phyloP scores from a whole-genome alignment of 805 yeast species.

The Kregervanrija fluxuum region DNA sequence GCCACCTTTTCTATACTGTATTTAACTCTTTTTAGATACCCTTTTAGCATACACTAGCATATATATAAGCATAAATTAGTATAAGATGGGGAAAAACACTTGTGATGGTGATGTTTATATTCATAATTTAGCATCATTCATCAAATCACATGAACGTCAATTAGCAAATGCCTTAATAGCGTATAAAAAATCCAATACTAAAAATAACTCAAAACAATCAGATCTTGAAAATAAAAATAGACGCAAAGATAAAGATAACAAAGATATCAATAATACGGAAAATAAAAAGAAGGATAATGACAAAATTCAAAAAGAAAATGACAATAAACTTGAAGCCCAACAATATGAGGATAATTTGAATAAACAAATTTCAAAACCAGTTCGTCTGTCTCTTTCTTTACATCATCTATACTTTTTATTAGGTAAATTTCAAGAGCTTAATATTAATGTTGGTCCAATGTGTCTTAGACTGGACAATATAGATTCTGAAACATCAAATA shows the following conservation, averaged over 20 bases:
- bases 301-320: background rate
- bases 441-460: slow-evolving; percentile 52
- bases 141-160: slow-evolving; percentile 49
- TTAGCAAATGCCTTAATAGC: slow-evolving; percentile 52
- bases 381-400: slow-evolving; percentile 48
- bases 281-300: background rate
- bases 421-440: slow-evolving; percentile 46
- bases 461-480: slow-evolving; percentile 53
- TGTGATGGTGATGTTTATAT: slow-evolving; percentile 54
- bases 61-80: background rate
- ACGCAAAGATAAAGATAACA: background rate
- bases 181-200: slow-evolving; percentile 35
- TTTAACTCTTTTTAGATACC: background rate
- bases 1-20: background rate
- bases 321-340: slow-evolving; percentile 5
- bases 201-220: slow-evolving; percentile 4
- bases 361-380: slow-evolving; percentile 34
- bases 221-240: background rate
- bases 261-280: background rate
- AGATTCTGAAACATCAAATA: slow-evolving; percentile 40
- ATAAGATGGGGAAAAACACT: slow-evolving; percentile 19
- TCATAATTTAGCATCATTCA: slow-evolving; percentile 45
- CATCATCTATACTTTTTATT: slow-evolving; percentile 58
- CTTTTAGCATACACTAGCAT: no score
- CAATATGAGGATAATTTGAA: slow-evolving; percentile 10